phyloP scores from a whole-genome alignment of 768 basidiomycete species.

The Lepiota venenata region DNA sequence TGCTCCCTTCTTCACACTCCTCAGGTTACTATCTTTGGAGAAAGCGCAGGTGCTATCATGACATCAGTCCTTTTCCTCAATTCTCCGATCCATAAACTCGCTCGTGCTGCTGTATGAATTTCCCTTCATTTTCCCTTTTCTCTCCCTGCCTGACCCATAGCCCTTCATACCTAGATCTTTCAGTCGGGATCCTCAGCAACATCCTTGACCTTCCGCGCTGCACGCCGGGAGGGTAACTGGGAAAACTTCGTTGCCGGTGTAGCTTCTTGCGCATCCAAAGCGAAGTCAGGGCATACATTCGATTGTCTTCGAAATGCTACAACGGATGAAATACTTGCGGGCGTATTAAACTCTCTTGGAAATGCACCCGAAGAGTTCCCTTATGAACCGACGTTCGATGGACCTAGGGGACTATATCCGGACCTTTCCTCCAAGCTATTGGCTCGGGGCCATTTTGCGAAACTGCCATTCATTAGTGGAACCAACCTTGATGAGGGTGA shows the following conservation, averaged over 20 bases:
- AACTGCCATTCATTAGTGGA: conserved; percentile 43
- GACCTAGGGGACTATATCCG: conserved; percentile 33
- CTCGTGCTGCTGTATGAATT: conserved; percentile 27
- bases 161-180: conserved; percentile 30
- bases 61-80: conserved; percentile 37
- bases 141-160: background rate
- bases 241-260: conserved; percentile 34
- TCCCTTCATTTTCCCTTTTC: background rate
- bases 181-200: conserved; percentile 37
- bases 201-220: conserved; percentile 26
- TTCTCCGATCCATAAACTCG: conserved; percentile 27
- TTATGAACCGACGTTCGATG: conserved; percentile 40
- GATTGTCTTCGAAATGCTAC: conserved; percentile 26
- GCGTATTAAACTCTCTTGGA: conserved; percentile 14
- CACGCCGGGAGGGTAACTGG: conserved; percentile 32
- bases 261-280: conserved; percentile 26
- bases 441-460: conserved; percentile 22
- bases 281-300: conserved; percentile 28
- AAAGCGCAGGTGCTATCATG: conserved; percentile 51
- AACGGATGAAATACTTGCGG: conserved; percentile 20
- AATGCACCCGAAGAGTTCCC: conserved; percentile 18
- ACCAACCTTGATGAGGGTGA: conserved; percentile 45
- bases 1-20: background rate
- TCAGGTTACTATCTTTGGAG: conserved; percentile 51
- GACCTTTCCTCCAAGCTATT: conserved; percentile 34